These are phyloP conservation scores for Crithidia bombi DNA, from an alignment of 208 protist genomes.

Conservation along the genomic window DNA sequence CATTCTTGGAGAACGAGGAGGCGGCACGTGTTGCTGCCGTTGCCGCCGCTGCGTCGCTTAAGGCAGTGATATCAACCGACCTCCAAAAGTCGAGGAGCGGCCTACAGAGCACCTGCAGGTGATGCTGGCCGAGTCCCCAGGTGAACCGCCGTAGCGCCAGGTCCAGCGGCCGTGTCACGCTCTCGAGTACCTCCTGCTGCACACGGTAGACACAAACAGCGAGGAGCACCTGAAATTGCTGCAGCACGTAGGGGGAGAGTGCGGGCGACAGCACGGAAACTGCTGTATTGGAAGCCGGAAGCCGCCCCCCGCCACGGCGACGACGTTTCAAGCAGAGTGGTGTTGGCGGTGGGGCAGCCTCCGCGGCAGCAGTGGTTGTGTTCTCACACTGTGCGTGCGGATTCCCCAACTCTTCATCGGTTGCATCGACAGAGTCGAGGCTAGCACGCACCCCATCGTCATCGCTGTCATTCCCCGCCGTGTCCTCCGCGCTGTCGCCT, in stretches of 20 bases:
- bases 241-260: conserved; percentile 12
- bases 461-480: too few species aligned
- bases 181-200: conserved; percentile 22
- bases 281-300: not conserved
- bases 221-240: conserved; percentile 22
- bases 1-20: not conserved
- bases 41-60: not conserved
- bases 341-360: too few species aligned
- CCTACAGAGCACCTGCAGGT: conserved; percentile 20
- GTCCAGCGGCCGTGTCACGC: conserved; percentile 25
- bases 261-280: conserved; percentile 20
- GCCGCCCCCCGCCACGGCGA: not conserved
- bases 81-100: conserved; percentile 31
- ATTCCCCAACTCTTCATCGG: too few species aligned
- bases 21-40: not conserved
- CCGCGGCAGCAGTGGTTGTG: too few species aligned
- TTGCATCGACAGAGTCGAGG: too few species aligned
- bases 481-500: not conserved
- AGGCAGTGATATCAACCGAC: not conserved
- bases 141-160: conserved; percentile 26
- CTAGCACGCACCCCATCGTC: too few species aligned
- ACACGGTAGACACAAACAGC: conserved; percentile 16
- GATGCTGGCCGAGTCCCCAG: conserved; percentile 24
- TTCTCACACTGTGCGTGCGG: too few species aligned
- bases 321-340: too few species aligned